A percentile compares a stretch with the other conserved stretches of the same genome.
These are phyloP conservation scores for Xylariaceae sp. DNA, from an alignment of 2,329 filamentous ascomycete species.

Conservation along the genomic window DNA sequence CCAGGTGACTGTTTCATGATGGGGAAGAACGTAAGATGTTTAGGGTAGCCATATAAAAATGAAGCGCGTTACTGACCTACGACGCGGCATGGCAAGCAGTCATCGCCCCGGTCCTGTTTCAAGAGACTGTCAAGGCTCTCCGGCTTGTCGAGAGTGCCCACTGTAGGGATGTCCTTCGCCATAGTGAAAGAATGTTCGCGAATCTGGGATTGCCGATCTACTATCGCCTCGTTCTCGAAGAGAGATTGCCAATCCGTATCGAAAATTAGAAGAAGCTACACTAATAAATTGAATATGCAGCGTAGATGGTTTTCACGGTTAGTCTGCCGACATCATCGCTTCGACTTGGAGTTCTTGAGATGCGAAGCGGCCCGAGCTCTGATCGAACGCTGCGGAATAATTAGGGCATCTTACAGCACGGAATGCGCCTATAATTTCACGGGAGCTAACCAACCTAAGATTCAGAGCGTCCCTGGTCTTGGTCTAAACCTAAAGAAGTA, in stretches of 20 bases:
- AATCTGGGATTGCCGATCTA: neutral
- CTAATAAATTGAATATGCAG: neutral
- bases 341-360: neutral
- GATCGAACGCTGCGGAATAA: neutral
- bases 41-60: neutral
- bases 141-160: slow-evolving; percentile 53
- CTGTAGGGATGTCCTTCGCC: slow-evolving; percentile 46
- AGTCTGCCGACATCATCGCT: neutral
- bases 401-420: no score
- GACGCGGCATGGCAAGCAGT: slow-evolving; percentile 67
- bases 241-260: neutral
- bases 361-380: slow-evolving; percentile 7
- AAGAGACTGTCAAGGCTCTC: slow-evolving; percentile 57
- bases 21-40: neutral
- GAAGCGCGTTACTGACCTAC: slow-evolving; percentile 51
- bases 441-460: no score
- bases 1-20: neutral
- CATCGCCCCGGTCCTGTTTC: slow-evolving; percentile 51
- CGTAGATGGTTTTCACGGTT: neutral
- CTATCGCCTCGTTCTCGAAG: neutral
- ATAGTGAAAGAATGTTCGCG: slow-evolving; percentile 28
- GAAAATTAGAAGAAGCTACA: neutral
- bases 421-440: no score
- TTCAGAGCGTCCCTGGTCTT: no score
- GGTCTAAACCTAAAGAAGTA: no score